Conservation (phyloP, 345 rosid species). For the Ricinus communis region DNA sequence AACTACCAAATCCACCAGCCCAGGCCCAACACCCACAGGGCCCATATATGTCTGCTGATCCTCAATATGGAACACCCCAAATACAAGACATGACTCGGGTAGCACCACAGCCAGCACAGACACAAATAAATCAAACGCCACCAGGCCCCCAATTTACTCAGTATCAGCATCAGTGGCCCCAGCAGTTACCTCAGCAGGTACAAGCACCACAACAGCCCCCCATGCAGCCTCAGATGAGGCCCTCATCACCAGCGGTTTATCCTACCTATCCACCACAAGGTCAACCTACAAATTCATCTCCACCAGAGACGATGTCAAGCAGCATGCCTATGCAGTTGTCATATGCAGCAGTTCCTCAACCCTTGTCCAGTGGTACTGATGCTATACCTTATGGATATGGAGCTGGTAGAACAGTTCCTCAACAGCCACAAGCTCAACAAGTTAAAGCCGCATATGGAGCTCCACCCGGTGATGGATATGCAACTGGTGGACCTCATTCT, state of each 20-base stretch:
- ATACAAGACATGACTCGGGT: constrained; percentile 62
- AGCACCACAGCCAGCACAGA: constrained; percentile 51
- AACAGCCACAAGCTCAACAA: constrained; percentile 70
- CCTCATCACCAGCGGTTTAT: constrained; percentile 57
- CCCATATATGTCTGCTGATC: constrained; percentile 54
- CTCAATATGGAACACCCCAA: constrained; percentile 68
- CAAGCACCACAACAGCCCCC: constrained; percentile 50
- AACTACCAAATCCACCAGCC: constrained; percentile 50
- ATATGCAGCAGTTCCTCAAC: constrained; percentile 70
- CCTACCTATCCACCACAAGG: constrained; percentile 53
- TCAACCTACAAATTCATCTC: constrained; percentile 61
- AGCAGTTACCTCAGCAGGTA: constrained; percentile 55
- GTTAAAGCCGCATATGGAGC: constrained; percentile 58
- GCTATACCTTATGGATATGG: constrained; percentile 68
- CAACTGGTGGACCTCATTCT: constrained; percentile 50
- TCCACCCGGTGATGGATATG: constrained; percentile 64
- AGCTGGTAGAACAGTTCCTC: constrained; percentile 52
- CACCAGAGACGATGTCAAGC: constrained; percentile 56
- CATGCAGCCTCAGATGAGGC: constrained; percentile 64
- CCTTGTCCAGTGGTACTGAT: constrained; percentile 58
- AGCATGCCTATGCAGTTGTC: constrained; percentile 73
- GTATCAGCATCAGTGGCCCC: constrained; percentile 77
- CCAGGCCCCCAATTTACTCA: constrained; percentile 55
- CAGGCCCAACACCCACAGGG: constrained; percentile 50
- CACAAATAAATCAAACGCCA: constrained; percentile 52